These are phyloP conservation scores for Globisporangium yorkense DNA, from an alignment of 352 stramenopile species.

Conservation along the genomic window DNA sequence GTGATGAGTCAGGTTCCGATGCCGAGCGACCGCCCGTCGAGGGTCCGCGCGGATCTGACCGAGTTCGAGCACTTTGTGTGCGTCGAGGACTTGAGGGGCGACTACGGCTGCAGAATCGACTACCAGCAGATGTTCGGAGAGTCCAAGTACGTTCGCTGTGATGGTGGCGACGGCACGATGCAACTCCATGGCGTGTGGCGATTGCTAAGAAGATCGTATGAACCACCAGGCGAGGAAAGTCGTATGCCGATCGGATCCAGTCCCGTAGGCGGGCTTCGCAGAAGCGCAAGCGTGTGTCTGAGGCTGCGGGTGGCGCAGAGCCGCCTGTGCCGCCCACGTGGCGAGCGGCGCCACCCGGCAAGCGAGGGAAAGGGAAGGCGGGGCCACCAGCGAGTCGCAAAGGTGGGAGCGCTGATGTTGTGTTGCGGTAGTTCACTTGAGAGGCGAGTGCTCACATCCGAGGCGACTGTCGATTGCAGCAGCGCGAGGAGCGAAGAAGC, in stretches of 20 bases:
- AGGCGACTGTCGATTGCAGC: neutral
- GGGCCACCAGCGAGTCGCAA: conserved; percentile 2
- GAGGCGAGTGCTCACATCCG: neutral
- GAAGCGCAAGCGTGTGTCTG: conserved; percentile 14
- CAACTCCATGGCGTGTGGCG: too few relatives aligned
- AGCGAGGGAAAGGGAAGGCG: neutral
- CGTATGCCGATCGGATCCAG: conserved; percentile 53
- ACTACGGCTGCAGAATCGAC: conserved; percentile 60
- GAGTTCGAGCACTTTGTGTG: conserved; percentile 64
- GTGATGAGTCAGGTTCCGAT: conserved; percentile 1
- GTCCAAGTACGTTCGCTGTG: conserved; percentile 30
- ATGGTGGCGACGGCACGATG: too few relatives aligned
- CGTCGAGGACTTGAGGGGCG: conserved; percentile 44
- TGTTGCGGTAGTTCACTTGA: neutral
- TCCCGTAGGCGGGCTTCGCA: conserved; percentile 32
- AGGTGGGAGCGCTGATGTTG: conserved; percentile 1
- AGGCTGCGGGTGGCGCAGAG: conserved; percentile 5
- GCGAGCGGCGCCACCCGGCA: neutral
- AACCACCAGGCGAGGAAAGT: conserved; percentile 26
- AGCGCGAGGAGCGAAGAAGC: conserved; percentile 8
- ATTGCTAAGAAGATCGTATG: neutral
- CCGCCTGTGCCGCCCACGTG: conserved; percentile 10
- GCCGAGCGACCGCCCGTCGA: conserved; percentile 14
- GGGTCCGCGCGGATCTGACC: conserved; percentile 33
- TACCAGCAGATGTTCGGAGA: conserved; percentile 71